Percentiles rank a stretch among this genome's conserved stretches.
These are phyloP conservation scores for Teunomyces atbi DNA, from an alignment of 805 yeast genomes.

Conservation along the genomic window DNA sequence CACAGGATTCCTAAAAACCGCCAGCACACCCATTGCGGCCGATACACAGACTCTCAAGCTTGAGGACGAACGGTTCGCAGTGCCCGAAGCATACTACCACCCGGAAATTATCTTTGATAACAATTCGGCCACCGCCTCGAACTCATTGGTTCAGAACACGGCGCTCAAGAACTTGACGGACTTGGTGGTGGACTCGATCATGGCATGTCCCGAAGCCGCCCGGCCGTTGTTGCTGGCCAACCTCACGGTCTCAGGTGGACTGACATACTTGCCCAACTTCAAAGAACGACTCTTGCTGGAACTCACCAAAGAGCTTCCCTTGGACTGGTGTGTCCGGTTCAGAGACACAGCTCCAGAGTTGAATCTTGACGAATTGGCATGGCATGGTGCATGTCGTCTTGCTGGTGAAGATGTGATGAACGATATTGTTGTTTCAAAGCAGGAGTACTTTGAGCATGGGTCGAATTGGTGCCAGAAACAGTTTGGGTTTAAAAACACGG, in stretches of 20 bases:
- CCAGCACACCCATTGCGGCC: conserved; percentile 16
- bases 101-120: conserved; percentile 63
- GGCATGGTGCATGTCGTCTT: conserved; percentile 38
- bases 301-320: conserved; percentile 65
- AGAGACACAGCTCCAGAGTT: conserved; percentile 14
- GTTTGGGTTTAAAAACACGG: conserved; percentile 40
- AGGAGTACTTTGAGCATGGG: conserved; percentile 88
- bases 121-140: conserved; percentile 25
- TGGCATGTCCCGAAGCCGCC: conserved; percentile 67
- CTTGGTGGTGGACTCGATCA: conserved; percentile 65
- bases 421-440: conserved; percentile 62
- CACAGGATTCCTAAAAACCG: conserved; percentile 61
- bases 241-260: conserved; percentile 81
- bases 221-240: conserved; percentile 78
- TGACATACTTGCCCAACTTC: conserved; percentile 67
- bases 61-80: conserved; percentile 80
- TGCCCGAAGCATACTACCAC: conserved; percentile 83
- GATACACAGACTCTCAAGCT: conserved; percentile 67
- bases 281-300: conserved; percentile 58
- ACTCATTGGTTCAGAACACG: conserved; percentile 32
- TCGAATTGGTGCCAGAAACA: conserved; percentile 52
- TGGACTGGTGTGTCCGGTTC: conserved; percentile 64
- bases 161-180: conserved; percentile 77
- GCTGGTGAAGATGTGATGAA: conserved; percentile 41
- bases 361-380: conserved; percentile 26